These are phyloP conservation scores for Zopfochytrium polystomum DNA, from an alignment of 371 early-diverging fungal genomes.

Conservation along the genomic window DNA sequence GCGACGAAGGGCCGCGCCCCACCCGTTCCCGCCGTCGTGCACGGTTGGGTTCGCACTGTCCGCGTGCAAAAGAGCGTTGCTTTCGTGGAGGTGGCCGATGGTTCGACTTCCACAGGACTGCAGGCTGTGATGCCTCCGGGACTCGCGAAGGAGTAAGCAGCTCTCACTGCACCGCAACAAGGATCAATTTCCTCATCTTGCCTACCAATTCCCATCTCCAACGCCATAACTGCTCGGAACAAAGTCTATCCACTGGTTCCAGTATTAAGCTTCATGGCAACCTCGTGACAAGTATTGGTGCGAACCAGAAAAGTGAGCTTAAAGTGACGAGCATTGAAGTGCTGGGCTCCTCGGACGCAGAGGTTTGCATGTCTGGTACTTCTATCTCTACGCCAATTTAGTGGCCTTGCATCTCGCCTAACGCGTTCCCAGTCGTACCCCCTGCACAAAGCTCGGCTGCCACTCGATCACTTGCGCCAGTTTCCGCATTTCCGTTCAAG, in stretches of 20 bases:
- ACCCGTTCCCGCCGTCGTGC: conserved; percentile 40
- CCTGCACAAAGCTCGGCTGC: conserved; percentile 81
- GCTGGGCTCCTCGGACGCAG: conserved; percentile 67
- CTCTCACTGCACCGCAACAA: conserved; percentile 3
- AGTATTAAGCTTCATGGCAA: conserved; percentile 65
- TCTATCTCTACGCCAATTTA: background rate
- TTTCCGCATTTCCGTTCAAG: conserved; percentile 77
- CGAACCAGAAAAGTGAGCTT: conserved; percentile 71
- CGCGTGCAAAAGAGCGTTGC: conserved; percentile 73
- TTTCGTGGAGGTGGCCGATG: conserved; percentile 77
- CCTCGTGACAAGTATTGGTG: conserved; percentile 65
- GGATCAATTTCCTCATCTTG: background rate
- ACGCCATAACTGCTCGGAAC: background rate
- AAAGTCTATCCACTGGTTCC: conserved; percentile 66
- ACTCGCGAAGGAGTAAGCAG: conserved; percentile 53
- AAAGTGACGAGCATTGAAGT: conserved; percentile 57
- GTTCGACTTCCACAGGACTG: conserved; percentile 65
- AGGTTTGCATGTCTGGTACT: conserved; percentile 32
- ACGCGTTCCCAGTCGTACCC: conserved; percentile 66
- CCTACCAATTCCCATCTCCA: background rate
- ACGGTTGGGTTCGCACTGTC: conserved; percentile 82
- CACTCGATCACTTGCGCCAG: conserved; percentile 75
- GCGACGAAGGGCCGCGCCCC: no score
- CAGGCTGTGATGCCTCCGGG: conserved; percentile 59
- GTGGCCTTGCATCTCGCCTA: background rate